These are phyloP conservation scores for Domatiomyces catenatus DNA, from an alignment of 2,329 filamentous ascomycete species.

Conservation along the genomic window DNA sequence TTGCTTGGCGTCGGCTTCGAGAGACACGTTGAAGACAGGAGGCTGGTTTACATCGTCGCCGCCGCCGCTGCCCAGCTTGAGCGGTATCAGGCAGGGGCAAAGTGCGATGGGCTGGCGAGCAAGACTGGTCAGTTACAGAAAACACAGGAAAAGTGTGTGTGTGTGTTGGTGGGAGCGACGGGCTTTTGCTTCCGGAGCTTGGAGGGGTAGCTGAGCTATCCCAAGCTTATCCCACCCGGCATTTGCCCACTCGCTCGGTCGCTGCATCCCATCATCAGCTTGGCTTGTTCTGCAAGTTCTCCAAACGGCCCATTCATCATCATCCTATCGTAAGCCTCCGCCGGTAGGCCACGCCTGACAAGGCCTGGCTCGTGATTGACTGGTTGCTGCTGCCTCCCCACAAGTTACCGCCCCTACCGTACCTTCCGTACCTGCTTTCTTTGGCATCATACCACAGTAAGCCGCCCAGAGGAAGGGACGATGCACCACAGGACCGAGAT, in stretches of 20 bases:
- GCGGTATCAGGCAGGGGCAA: neutral
- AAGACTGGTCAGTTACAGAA: neutral
- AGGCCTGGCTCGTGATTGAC: neutral
- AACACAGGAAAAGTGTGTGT: neutral
- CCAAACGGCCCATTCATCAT: neutral
- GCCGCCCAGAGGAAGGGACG: neutral
- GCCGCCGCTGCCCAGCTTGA: neutral
- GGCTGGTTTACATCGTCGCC: neutral
- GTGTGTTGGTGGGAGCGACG: neutral
- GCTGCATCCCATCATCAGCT: neutral
- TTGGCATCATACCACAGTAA: neutral
- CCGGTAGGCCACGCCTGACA: too few species aligned
- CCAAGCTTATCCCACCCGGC: neutral
- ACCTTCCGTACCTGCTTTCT: neutral
- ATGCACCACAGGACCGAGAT: neutral
- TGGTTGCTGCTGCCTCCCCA: neutral
- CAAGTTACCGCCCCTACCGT: neutral
- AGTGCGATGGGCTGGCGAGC: neutral
- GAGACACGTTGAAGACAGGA: neutral
- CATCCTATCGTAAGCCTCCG: neutral
- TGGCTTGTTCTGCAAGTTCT: neutral
- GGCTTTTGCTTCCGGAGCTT: neutral
- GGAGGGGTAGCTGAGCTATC: neutral
- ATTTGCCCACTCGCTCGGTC: neutral
- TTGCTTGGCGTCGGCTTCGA: neutral